Conservation (phyloP, 176 grass and related monocot species). For the Carex myosuroides region DNA sequence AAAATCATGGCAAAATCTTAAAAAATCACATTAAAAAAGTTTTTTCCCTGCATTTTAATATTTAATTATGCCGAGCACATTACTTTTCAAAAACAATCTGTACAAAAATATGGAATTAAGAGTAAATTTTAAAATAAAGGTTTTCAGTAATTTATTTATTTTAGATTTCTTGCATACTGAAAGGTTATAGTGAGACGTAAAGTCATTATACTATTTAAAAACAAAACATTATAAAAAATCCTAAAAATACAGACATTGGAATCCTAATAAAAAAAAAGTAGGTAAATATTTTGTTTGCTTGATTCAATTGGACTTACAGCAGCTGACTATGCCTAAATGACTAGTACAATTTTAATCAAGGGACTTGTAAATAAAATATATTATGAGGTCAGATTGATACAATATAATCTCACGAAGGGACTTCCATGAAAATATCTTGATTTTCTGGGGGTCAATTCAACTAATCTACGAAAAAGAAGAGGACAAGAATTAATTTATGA, state of each 20-base stretch:
- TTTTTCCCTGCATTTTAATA: too few relatives aligned
- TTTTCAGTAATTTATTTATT: too few relatives aligned
- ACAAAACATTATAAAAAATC: background rate
- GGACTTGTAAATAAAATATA: background rate
- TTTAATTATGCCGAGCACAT: too few relatives aligned
- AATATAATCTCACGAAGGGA: background rate
- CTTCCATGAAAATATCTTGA: background rate
- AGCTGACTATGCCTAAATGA: background rate
- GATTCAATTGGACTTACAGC: background rate
- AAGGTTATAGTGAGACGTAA: too few relatives aligned
- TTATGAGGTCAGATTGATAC: background rate
- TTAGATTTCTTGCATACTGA: too few relatives aligned
- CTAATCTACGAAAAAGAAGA: background rate
- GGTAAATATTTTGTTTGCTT: background rate
- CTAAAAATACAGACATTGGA: too few relatives aligned
- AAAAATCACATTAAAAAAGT: too few relatives aligned
- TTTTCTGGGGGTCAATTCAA: background rate
- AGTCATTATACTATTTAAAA: background rate
- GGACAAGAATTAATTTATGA: background rate
- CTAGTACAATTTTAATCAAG: background rate
- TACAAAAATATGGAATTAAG: background rate
- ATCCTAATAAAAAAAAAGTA: background rate
- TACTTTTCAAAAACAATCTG: background rate
- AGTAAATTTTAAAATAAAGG: too few relatives aligned
- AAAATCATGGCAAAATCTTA: background rate